Evolutionary conservation across 108 stramenopile genomes (phyloP).

Genomic region (Mediolabrus comicus): DNA sequence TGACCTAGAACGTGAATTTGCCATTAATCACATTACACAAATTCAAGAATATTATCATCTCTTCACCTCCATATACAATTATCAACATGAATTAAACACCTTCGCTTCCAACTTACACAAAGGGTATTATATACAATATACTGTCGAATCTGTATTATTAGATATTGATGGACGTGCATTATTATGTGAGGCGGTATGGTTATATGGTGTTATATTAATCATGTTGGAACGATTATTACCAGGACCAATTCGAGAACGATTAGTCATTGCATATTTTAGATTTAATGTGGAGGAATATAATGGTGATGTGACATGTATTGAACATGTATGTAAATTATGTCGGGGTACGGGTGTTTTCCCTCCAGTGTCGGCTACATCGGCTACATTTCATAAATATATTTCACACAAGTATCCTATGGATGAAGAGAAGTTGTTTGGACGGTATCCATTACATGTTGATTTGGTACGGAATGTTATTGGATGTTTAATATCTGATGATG

Average conservation of each 20-base stretch:
- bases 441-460: slow-evolving; percentile 35
- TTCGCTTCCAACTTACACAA: slow-evolving; percentile 46
- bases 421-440: slow-evolving; percentile 46
- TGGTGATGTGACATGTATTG: slow-evolving; percentile 38
- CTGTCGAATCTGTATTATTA: slow-evolving; percentile 53
- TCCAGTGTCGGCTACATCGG: slow-evolving; percentile 4
- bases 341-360: slow-evolving; percentile 28
- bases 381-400: slow-evolving; percentile 4
- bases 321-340: slow-evolving; percentile 42
- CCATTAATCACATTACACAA: slow-evolving; percentile 27
- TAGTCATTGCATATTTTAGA: slow-evolving; percentile 58
- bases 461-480: slow-evolving; percentile 46
- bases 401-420: slow-evolving; percentile 36
- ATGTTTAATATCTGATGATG: slow-evolving; percentile 56
- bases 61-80: slow-evolving; percentile 49
- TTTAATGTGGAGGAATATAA: slow-evolving; percentile 25
- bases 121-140: slow-evolving; percentile 64
- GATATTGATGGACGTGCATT: slow-evolving; percentile 60
- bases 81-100: slow-evolving; percentile 38
- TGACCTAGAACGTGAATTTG: slow-evolving; percentile 58
- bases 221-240: slow-evolving; percentile 50
- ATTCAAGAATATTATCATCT: slow-evolving; percentile 49
- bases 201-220: slow-evolving; percentile 63
- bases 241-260: slow-evolving; percentile 53
- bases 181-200: slow-evolving; percentile 60